Evolutionary conservation across 305 asterid species (phyloP).

Genomic region (Solanum chacoense): DNA sequence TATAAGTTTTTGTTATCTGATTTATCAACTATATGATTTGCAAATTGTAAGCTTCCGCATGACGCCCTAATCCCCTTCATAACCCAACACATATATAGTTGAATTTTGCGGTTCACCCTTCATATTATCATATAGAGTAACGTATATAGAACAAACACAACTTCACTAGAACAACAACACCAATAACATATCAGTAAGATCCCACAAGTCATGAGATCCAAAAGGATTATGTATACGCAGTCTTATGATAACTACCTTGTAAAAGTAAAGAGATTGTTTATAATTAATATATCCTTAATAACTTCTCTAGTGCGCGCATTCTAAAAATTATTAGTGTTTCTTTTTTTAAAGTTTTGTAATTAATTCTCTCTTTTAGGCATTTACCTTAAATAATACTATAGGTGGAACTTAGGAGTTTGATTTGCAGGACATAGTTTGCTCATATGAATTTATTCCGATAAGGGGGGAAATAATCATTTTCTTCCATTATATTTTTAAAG

Average conservation of each 20-base stretch:
- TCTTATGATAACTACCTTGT: neutral
- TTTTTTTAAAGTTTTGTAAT: neutral
- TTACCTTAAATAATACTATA: neutral
- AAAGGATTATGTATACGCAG: neutral
- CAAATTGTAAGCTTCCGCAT: no score
- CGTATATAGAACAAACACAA: neutral
- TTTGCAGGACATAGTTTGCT: neutral
- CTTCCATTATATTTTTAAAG: neutral
- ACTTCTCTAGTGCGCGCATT: neutral
- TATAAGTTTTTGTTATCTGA: no score
- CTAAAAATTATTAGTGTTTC: neutral
- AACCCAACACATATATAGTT: neutral
- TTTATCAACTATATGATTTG: no score
- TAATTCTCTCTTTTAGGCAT: neutral
- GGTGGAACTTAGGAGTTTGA: neutral
- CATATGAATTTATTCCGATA: neutral
- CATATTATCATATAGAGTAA: neutral
- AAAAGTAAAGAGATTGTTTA: neutral
- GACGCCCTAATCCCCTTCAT: no score
- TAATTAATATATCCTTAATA: neutral
- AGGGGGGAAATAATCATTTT: neutral
- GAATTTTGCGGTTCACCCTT: neutral
- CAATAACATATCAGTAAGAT: neutral
- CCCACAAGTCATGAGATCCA: neutral
- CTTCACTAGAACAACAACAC: neutral